A percentile compares a stretch with the other conserved stretches of the same genome.
Evolutionary conservation across 192 early-diverging fungal species (phyloP).

Genomic region (Funneliformis geosporum): DNA sequence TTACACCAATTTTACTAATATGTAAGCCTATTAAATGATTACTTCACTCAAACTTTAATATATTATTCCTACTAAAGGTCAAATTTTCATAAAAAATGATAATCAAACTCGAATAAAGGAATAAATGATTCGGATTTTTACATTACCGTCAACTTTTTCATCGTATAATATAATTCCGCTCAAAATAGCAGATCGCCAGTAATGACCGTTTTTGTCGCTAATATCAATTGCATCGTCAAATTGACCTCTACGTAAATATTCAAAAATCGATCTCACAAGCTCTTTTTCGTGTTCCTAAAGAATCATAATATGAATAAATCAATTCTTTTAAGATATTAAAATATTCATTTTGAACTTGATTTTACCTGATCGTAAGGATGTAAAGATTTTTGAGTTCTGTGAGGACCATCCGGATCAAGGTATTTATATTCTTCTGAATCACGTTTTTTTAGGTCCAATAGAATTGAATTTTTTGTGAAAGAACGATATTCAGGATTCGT

Average conservation of each 20-base stretch:
- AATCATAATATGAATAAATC: not conserved
- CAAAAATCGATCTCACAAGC: slow-evolving; percentile 67
- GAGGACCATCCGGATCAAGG: slow-evolving; percentile 18
- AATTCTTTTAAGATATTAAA: not conserved
- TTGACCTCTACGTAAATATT: slow-evolving; percentile 77
- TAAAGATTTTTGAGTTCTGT: not conserved
- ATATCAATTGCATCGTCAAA: slow-evolving; percentile 66
- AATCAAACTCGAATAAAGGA: not conserved
- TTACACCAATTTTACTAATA: not conserved
- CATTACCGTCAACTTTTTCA: slow-evolving; percentile 43
- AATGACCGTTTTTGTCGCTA: slow-evolving; percentile 71
- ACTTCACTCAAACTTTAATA: not conserved
- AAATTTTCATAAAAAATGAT: not conserved
- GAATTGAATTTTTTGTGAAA: not conserved
- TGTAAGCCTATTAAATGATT: no score
- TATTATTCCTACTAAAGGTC: not conserved
- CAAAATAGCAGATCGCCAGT: slow-evolving; percentile 81
- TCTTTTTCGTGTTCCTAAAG: slow-evolving; percentile 45
- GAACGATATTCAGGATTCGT: not conserved
- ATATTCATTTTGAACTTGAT: not conserved
- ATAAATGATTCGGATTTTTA: not conserved
- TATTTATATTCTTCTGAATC: not conserved
- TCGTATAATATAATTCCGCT: slow-evolving; percentile 61
- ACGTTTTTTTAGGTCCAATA: not conserved
- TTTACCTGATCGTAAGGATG: not conserved